These are phyloP conservation scores for Coprinopsis sp. DNA, from an alignment of 768 basidiomycete species.

Conservation along the genomic window DNA sequence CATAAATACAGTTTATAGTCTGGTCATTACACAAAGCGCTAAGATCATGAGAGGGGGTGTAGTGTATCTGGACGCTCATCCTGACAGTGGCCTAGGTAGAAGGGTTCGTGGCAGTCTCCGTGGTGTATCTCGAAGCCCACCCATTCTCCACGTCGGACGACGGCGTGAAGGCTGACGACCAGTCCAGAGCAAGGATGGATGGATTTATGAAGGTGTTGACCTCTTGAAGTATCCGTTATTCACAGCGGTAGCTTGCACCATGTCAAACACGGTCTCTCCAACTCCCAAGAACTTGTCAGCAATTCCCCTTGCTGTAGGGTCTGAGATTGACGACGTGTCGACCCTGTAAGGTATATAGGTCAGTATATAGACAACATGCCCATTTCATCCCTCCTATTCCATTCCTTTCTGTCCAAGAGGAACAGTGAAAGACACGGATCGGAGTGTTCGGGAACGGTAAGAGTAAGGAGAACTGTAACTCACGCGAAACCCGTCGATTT, in stretches of 20 bases:
- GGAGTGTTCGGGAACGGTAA: background rate
- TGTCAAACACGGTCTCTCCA: conserved; percentile 87
- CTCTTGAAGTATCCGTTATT: conserved; percentile 81
- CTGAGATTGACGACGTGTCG: conserved; percentile 63
- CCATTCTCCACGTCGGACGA: background rate
- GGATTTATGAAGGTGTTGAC: conserved; percentile 10
- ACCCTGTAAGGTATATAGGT: conserved; percentile 39
- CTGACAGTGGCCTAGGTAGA: too few relatives aligned
- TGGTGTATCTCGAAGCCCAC: too few relatives aligned
- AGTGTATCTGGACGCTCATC: too few relatives aligned
- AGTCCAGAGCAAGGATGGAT: background rate
- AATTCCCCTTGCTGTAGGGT: conserved; percentile 69
- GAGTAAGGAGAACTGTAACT: conserved; percentile 33
- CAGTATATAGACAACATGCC: background rate
- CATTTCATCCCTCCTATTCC: too few relatives aligned
- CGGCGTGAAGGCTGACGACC: background rate
- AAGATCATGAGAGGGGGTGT: too few relatives aligned
- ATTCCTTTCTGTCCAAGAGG: too few relatives aligned
- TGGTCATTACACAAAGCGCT: too few relatives aligned
- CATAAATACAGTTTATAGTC: too few relatives aligned
- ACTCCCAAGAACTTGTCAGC: conserved; percentile 80
- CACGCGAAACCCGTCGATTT: conserved; percentile 88
- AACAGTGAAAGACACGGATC: too few relatives aligned
- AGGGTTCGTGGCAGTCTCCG: too few relatives aligned
- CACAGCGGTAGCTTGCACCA: conserved; percentile 80